Evolutionary conservation across 2,329 filamentous ascomycete species (phyloP), one percentile per base, ranked within the genome.

Genomic region (Aphanoascus verrucosus): DNA sequence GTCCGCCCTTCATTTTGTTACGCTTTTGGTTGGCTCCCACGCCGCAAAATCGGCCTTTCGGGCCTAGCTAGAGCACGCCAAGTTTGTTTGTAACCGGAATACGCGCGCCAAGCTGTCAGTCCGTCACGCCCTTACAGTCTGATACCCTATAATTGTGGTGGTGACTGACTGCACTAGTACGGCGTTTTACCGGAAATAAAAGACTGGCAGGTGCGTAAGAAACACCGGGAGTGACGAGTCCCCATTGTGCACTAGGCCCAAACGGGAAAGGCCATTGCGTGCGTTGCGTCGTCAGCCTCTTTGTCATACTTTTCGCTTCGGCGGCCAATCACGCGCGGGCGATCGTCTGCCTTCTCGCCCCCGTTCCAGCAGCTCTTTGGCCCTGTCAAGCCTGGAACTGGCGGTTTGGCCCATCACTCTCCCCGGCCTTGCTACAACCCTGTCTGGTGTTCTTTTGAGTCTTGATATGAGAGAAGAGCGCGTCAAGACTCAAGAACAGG

Each of bases 211-310:
- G 28, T 48, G 37, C 43, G 54, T 56, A 56, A 44, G 45, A 44
- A 49, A 38, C 47, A 23, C 31, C 42, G 50, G 28, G 32, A 49
- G 56, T 58, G 56, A 58, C 56, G 56, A 58, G 52, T 55, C 54
- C 50, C 49, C 45, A 19, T 17, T 32, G 4, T 31, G 2, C 32
- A 14, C 45, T 53, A 56, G 43, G 40, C 49, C 52, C 5, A 17
- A 38, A 53, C 8, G 14, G 52, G 55, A 20, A 44, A 53, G 42
- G 42, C 28, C 12, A 44, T 35, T 28, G 41, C 49, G 49, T 37
- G 49, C 41, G 14, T 4, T 49, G 19, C 55, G 56, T 58, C 56
- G 56, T 58, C 56, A 58, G 56, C 56, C 55, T 55, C 35, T 54
- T 47, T 42, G 51, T 53, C 51, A 48, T 48, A 7, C 51, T 34